A percentile compares a stretch with the other conserved stretches of the same genome.
Evolutionary conservation across 2,329 filamentous ascomycete species (phyloP).

Genomic region (Sclerotinia subarctica): DNA sequence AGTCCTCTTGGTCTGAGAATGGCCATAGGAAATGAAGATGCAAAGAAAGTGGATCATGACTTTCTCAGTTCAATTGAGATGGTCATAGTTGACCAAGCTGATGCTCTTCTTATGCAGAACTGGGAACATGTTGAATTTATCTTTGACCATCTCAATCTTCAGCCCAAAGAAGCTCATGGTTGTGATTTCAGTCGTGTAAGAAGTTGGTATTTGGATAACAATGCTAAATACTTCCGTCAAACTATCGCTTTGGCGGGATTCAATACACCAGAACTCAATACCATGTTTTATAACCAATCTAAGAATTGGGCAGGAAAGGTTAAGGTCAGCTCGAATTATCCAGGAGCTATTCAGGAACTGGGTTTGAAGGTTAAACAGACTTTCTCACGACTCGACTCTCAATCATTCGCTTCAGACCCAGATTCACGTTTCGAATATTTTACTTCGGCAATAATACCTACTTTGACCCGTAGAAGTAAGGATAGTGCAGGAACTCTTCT

Average conservation of each 20-base stretch:
- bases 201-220: conserved; percentile 88
- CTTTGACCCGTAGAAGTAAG: conserved; percentile 65
- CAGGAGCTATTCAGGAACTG: conserved; percentile 70
- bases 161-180: conserved; percentile 84
- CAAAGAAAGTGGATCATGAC: conserved; percentile 73
- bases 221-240: conserved; percentile 77
- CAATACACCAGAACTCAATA: conserved; percentile 83
- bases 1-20: conserved; percentile 87
- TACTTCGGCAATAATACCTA: conserved; percentile 73
- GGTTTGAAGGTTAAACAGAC: conserved; percentile 76
- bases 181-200: conserved; percentile 91
- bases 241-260: conserved; percentile 79
- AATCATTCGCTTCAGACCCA: conserved; percentile 70
- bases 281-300: conserved; percentile 71
- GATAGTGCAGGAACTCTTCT: conserved; percentile 71
- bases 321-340: conserved; percentile 65
- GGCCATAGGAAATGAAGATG: conserved; percentile 73
- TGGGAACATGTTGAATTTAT: conserved; percentile 95
- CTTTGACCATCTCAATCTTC: conserved; percentile 85
- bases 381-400: conserved; percentile 79
- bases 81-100: conserved; percentile 84
- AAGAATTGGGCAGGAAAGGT: conserved; percentile 77
- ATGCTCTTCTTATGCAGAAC: conserved; percentile 95
- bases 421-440: conserved; percentile 92
- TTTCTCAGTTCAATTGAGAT: conserved; percentile 93